phyloP scores from a whole-genome alignment of 1,284 basidiomycete genomes.

The Puccinia coronata region DNA sequence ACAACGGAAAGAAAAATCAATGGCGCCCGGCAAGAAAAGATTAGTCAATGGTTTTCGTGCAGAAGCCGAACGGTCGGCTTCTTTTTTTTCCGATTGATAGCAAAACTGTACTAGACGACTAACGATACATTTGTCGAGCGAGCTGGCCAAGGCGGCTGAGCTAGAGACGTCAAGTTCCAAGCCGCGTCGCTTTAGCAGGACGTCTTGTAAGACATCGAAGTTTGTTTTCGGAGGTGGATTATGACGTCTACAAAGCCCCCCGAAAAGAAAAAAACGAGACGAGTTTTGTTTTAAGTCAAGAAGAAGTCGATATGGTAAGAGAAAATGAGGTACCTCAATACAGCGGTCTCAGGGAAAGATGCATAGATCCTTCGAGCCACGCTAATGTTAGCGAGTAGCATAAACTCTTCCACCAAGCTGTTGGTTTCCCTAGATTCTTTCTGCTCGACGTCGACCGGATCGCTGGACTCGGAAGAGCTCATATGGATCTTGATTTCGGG shows the following conservation, averaged over 20 bases:
- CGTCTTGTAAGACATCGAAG: slow-evolving; percentile 94
- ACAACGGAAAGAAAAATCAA: slow-evolving; percentile 5
- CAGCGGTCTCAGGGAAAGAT: slow-evolving; percentile 91
- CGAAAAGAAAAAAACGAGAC: neutral
- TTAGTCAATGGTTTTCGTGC: neutral
- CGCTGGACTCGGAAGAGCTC: slow-evolving; percentile 85
- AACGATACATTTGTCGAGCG: slow-evolving; percentile 83
- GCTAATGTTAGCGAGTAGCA: slow-evolving; percentile 95
- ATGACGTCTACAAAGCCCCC: slow-evolving; percentile 69
- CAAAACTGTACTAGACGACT: slow-evolving; percentile 56
- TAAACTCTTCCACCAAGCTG: slow-evolving; percentile 96
- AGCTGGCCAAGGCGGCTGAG: slow-evolving; percentile 84
- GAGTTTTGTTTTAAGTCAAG: neutral
- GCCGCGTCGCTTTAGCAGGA: slow-evolving; percentile 80
- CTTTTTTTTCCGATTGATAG: neutral
- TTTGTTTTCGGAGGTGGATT: slow-evolving; percentile 87
- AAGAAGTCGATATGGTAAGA: neutral
- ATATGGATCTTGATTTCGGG: slow-evolving; percentile 95
- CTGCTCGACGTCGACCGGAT: slow-evolving; percentile 89
- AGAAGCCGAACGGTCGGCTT: neutral
- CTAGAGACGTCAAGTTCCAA: slow-evolving; percentile 87
- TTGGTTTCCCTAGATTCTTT: slow-evolving; percentile 93
- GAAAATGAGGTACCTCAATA: slow-evolving; percentile 68
- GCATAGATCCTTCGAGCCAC: slow-evolving; percentile 91
- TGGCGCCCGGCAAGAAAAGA: slow-evolving; percentile 1